Base-by-base conservation (phyloP, 139 green algal species). In the Closterium sp. region DNA sequence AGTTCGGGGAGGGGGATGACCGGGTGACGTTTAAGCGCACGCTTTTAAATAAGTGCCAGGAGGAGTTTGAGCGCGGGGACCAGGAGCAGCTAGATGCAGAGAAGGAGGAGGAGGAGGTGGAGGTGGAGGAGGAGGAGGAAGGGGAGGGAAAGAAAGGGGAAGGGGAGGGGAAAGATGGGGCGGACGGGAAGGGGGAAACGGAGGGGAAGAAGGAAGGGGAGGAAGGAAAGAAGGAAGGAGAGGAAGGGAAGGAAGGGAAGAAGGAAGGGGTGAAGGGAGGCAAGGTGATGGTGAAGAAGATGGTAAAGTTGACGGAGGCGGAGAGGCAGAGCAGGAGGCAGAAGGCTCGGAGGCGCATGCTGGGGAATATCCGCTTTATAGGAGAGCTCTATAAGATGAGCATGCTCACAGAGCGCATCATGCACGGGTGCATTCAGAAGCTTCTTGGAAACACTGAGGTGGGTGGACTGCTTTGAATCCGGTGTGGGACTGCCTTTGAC, bases 291-390 rank as follows among this genome's bases (percentile, higher is more conserved):
- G 42, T 85, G 4, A 84, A 90, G 34, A 70, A 31, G 24, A 90
- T 93, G 88, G 92, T 89, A 34, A 45, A 93, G 10, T 28, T 92
- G 24, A 89, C 30, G 0, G 91, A 94, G 89, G 34, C 45, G 70
- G 79, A 94, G 88, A n/a, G 31, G 32, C 89, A 70, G 30, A 50
- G 27, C 21, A 90, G 31, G 42, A 32, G 85, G 24, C 17, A 79
- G 22, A 94, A 95, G 86, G 92, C 91, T 10, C 93, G 95, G 6
- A 85, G 89, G 42, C 96, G 98, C 31, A 97, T 97, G 95, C 94
- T 99, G 32, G 98, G 98, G 87, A 99, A 99, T 95, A 99, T 99
- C 94, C 97, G 98, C 87, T 99, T 99, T 94, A 98, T 99, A 28
- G 98, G 97, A 32, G 97, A 99, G 96, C 96, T 99, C 88, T 99